phyloP scores from a whole-genome alignment of 2,329 filamentous ascomycete genomes.

The Pyrenophora graminea region DNA sequence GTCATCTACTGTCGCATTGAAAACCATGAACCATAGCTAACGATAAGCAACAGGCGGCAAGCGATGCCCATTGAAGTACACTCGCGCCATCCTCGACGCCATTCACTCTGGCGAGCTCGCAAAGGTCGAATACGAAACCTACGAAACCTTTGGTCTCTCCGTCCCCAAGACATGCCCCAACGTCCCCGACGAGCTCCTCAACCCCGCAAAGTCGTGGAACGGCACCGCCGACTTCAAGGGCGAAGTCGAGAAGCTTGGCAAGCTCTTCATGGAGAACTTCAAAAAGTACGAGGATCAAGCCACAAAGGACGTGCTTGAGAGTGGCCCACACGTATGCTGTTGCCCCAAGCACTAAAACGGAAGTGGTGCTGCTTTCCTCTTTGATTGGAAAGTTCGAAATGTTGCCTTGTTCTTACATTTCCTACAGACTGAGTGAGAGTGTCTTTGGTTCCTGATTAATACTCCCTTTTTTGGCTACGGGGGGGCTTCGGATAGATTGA shows the following conservation, averaged over 20 bases:
- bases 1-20: too few relatives aligned
- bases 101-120: slow-evolving; percentile 97
- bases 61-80: slow-evolving; percentile 98
- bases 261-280: slow-evolving; percentile 95
- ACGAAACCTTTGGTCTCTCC: slow-evolving; percentile 94
- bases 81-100: slow-evolving; percentile 94
- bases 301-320: slow-evolving; percentile 51
- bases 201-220: slow-evolving; percentile 92
- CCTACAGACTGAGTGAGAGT: slow-evolving; percentile 15
- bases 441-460: not conserved
- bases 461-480: too few relatives aligned
- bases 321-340: slow-evolving; percentile 51
- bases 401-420: slow-evolving; percentile 9
- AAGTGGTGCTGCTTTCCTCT: not conserved
- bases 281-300: slow-evolving; percentile 89
- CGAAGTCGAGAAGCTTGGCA: slow-evolving; percentile 88
- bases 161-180: slow-evolving; percentile 91
- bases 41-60: slow-evolving; percentile 62
- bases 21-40: slow-evolving; percentile 12
- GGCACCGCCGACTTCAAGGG: slow-evolving; percentile 78
- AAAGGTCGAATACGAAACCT: slow-evolving; percentile 89
- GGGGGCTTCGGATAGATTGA: too few relatives aligned
- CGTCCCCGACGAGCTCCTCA: slow-evolving; percentile 89
- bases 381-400: not conserved
- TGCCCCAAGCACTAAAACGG: slow-evolving; percentile 39